These are phyloP conservation scores for Aphanomyces astaci DNA, from an alignment of 352 stramenopile species.

Conservation along the genomic window DNA sequence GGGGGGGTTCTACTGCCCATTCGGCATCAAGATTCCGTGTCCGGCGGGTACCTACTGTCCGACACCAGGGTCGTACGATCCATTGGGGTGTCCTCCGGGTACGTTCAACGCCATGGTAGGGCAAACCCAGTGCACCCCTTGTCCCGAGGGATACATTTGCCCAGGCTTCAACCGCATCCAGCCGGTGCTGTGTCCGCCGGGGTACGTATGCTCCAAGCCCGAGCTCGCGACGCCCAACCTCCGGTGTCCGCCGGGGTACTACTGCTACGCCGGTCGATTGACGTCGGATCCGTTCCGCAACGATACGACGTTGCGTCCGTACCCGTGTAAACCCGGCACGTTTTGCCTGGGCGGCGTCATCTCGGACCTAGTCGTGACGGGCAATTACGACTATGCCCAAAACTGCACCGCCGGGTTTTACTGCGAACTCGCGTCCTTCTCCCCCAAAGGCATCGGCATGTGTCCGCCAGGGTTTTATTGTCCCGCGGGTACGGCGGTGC, in stretches of 20 bases:
- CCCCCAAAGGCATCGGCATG: slow-evolving; percentile 87
- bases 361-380: slow-evolving; percentile 75
- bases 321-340: slow-evolving; percentile 91
- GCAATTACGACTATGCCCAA: slow-evolving; percentile 88
- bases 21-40: slow-evolving; percentile 82
- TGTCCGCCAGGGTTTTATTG: slow-evolving; percentile 94
- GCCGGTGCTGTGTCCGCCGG: slow-evolving; percentile 85
- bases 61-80: slow-evolving; percentile 59
- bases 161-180: slow-evolving; percentile 88
- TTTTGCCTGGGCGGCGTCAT: slow-evolving; percentile 94
- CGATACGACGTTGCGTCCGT: slow-evolving; percentile 92
- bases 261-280: slow-evolving; percentile 90
- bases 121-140: slow-evolving; percentile 81
- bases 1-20: slow-evolving; percentile 88
- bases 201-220: slow-evolving; percentile 88
- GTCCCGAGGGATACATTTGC: slow-evolving; percentile 90
- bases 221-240: slow-evolving; percentile 84
- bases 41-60: slow-evolving; percentile 90
- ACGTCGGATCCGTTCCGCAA: slow-evolving; percentile 94
- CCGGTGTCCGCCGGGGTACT: slow-evolving; percentile 92
- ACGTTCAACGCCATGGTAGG: slow-evolving; percentile 91
- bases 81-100: slow-evolving; percentile 86
- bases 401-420: slow-evolving; percentile 93
- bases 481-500: slow-evolving; percentile 86
- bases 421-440: slow-evolving; percentile 89